These are phyloP conservation scores for Malus hybrid DNA, from an alignment of 331 rosid species.

Conservation along the genomic window DNA sequence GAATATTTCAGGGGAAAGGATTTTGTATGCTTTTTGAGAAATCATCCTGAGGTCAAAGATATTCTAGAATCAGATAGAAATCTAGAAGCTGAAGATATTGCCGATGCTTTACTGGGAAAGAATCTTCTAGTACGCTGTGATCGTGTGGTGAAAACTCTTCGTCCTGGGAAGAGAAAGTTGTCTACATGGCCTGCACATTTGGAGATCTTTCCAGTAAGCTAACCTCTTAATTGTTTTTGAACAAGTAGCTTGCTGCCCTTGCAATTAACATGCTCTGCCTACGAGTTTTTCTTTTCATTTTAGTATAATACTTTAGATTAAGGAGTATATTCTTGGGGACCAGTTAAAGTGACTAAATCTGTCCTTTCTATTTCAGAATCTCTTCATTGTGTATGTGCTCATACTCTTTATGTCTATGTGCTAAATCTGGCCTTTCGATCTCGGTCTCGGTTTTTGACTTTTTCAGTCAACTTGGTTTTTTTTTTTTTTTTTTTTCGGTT, in stretches of 20 bases:
- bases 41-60: constrained; percentile 77
- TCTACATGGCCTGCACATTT: constrained; percentile 98
- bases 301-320: too few relatives aligned
- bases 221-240: not conserved
- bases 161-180: constrained; percentile 92
- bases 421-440: too few relatives aligned
- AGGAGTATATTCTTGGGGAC: not conserved
- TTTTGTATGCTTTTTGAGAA: constrained; percentile 69
- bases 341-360: not conserved
- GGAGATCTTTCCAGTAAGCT: constrained; percentile 75
- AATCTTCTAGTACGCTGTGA: constrained; percentile 90
- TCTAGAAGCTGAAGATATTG: constrained; percentile 77
- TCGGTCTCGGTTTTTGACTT: too few relatives aligned
- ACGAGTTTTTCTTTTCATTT: not conserved
- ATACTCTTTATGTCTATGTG: not conserved
- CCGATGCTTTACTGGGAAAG: constrained; percentile 55
- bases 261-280: not conserved
- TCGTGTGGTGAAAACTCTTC: constrained; percentile 91
- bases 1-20: constrained; percentile 96
- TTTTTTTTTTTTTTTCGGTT: too few relatives aligned
- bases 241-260: not conserved
- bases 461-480: too few relatives aligned
- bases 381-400: not conserved
- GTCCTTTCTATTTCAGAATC: not conserved
- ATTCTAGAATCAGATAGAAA: constrained; percentile 63